Percentiles rank a stretch among this genome's conserved stretches.
These are phyloP conservation scores for Chloromonas sp. DNA, from an alignment of 163 green algal genomes.

Conservation along the genomic window DNA sequence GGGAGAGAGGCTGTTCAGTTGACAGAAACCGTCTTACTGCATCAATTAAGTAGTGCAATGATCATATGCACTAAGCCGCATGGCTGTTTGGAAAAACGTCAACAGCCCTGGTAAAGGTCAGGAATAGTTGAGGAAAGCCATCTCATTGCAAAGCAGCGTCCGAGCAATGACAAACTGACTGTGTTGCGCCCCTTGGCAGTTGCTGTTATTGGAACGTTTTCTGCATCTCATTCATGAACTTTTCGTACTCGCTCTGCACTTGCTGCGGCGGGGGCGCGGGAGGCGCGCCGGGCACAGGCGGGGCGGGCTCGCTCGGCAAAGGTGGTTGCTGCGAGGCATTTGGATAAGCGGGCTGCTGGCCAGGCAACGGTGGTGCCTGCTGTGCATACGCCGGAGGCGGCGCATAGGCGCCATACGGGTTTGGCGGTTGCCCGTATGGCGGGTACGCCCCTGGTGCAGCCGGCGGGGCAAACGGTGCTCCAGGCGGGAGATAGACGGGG, in stretches of 20 bases:
- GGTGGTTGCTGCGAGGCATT: conserved; percentile 15
- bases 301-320: background rate
- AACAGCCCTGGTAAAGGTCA: background rate
- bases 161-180: background rate
- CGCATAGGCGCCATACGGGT: conserved; percentile 2
- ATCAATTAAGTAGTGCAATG: too few relatives aligned
- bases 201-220: background rate
- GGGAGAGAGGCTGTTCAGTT: background rate
- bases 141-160: background rate
- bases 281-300: conserved; percentile 9
- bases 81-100: background rate
- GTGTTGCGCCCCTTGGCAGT: background rate
- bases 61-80: too few relatives aligned
- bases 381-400: conserved; percentile 6
- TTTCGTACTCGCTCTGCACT: conserved; percentile 66
- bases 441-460: conserved; percentile 5
- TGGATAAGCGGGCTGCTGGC: background rate
- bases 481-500: background rate
- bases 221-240: conserved; percentile 74
- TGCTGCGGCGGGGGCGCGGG: background rate
- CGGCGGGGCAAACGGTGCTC: background rate
- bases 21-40: background rate
- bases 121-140: background rate
- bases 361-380: background rate
- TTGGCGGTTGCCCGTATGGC: background rate